These are phyloP conservation scores for Podospora pseudopauciseta DNA, from an alignment of 495 filamentous ascomycete genomes.

Conservation along the genomic window DNA sequence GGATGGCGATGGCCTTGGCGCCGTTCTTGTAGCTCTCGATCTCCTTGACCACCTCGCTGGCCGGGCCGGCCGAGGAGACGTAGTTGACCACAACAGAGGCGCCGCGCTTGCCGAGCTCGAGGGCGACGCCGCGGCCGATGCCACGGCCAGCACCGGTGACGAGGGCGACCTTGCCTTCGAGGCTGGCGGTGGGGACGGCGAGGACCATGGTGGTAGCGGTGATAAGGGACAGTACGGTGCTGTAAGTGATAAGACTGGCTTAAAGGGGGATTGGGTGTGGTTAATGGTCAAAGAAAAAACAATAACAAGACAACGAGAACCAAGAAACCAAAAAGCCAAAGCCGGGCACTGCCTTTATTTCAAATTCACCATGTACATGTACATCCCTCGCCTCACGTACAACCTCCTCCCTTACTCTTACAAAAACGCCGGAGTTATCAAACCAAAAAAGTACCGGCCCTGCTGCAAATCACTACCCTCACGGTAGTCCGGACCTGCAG, in stretches of 20 bases:
- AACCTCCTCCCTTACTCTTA: neutral
- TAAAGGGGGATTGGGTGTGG: neutral
- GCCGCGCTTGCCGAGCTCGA: conserved; percentile 70
- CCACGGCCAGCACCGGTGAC: conserved; percentile 70
- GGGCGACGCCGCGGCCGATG: conserved; percentile 70
- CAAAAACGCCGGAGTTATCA: neutral
- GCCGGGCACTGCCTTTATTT: neutral
- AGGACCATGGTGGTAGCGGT: conserved; percentile 30
- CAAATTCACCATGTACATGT: neutral
- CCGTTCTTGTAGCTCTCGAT: conserved; percentile 42
- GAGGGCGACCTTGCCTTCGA: conserved; percentile 68
- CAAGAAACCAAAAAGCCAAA: neutral
- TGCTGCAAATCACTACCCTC: neutral
- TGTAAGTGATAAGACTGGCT: neutral
- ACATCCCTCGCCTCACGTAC: neutral
- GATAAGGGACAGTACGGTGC: no score
- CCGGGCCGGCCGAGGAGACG: conserved; percentile 56
- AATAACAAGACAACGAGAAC: neutral
- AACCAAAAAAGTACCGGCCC: neutral
- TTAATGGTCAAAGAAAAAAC: neutral
- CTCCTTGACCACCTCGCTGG: conserved; percentile 58
- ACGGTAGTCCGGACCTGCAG: conserved; percentile 9
- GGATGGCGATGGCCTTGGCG: conserved; percentile 61
- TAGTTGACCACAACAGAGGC: conserved; percentile 78
- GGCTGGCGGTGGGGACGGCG: conserved; percentile 34